Evolutionary conservation across 495 filamentous ascomycete species (phyloP).

Genomic region (Aspergillus affinis): DNA sequence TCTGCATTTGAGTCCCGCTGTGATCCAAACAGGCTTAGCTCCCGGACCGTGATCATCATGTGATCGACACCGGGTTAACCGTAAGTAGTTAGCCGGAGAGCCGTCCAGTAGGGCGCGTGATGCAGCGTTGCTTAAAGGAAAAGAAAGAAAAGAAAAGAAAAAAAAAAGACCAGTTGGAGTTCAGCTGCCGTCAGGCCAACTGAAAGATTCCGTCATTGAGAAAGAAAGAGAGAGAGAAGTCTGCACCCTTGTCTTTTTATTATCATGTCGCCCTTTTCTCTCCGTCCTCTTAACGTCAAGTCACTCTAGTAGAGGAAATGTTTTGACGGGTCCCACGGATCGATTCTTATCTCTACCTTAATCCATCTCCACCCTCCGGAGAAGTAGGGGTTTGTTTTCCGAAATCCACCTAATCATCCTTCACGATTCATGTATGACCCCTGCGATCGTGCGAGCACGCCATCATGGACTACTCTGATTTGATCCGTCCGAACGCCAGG

Average conservation of each 20-base stretch:
- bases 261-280: neutral
- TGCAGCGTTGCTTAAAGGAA: neutral
- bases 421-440: constrained; percentile 8
- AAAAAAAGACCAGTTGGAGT: constrained; percentile 11
- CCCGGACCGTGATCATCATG: constrained; percentile 6
- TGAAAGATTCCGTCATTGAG: neutral
- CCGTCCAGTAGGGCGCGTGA: constrained; percentile 12
- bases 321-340: neutral
- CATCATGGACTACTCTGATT: constrained; percentile 41
- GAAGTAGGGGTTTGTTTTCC: neutral
- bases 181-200: neutral
- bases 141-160: neutral
- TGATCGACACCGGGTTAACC: constrained; percentile 9
- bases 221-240: neutral
- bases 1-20: neutral
- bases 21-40: constrained; percentile 4
- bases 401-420: neutral
- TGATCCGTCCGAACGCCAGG: constrained; percentile 26
- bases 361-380: neutral
- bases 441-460: constrained; percentile 32
- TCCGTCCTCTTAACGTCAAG: neutral
- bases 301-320: neutral
- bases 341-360: neutral
- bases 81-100: neutral
- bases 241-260: neutral